Evolutionary conservation across 495 filamentous ascomycete genomes (phyloP).

Genomic region (Aspergillus indologenus): DNA sequence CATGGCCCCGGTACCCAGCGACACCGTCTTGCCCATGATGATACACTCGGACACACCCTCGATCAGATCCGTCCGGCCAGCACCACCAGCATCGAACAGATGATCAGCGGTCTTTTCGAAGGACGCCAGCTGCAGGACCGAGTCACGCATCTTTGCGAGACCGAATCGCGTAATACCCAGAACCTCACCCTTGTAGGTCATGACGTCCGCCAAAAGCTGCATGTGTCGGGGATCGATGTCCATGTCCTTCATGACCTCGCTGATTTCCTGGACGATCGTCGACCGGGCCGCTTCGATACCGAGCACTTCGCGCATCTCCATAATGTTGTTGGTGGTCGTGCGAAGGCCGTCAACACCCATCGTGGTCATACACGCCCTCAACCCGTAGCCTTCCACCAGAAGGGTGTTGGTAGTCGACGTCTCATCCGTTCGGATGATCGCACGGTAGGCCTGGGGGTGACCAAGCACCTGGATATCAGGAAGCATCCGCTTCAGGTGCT

Average conservation of each 20-base stretch:
- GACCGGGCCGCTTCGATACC: conserved; percentile 92
- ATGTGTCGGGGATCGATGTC: conserved; percentile 97
- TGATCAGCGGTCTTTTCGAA: conserved; percentile 99
- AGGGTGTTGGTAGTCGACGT: conserved; percentile 60
- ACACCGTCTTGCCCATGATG: conserved; percentile 94
- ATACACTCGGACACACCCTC: conserved; percentile 96
- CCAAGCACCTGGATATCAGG: conserved; percentile 79
- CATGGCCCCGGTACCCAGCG: conserved; percentile 87
- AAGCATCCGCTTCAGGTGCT: conserved; percentile 76
- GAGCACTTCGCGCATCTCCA: conserved; percentile 88
- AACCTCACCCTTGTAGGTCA: conserved; percentile 98
- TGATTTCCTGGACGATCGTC: conserved; percentile 80
- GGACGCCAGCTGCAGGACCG: conserved; percentile 87
- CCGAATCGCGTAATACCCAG: conserved; percentile 98
- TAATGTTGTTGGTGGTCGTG: conserved; percentile 78
- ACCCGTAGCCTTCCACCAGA: conserved; percentile 91
- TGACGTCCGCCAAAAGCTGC: conserved; percentile 96
- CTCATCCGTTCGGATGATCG: conserved; percentile 80
- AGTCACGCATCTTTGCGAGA: conserved; percentile 94
- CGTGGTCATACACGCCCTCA: conserved; percentile 86
- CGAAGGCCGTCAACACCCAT: conserved; percentile 74
- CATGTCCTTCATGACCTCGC: conserved; percentile 83
- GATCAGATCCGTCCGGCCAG: conserved; percentile 82
- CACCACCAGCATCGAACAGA: conserved; percentile 89
- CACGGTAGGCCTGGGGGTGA: conserved; percentile 78